phyloP scores from a whole-genome alignment of 1,139 yeast genomes.

The Scheffersomyces parashehatae region DNA sequence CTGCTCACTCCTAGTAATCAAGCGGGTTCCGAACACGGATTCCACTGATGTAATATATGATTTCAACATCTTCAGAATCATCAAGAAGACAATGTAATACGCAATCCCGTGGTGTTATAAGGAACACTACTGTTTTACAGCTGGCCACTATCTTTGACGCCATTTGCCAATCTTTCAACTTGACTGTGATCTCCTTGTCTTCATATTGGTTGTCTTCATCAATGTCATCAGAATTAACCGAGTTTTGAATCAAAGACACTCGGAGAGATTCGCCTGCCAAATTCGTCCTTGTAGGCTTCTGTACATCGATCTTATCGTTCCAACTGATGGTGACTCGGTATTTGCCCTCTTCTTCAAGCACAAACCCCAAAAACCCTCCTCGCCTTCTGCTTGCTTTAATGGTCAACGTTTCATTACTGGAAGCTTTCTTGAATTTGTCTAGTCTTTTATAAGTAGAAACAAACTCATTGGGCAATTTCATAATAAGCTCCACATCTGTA shows the following conservation, averaged over 20 bases:
- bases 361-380: constrained; percentile 47
- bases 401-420: constrained; percentile 30
- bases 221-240: constrained; percentile 2
- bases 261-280: constrained; percentile 24
- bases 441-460: constrained; percentile 50
- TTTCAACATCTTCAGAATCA: constrained; percentile 55
- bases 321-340: constrained; percentile 56
- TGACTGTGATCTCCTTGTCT: constrained; percentile 43
- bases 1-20: background rate
- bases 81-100: constrained; percentile 59
- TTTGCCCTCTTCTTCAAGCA: constrained; percentile 54
- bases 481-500: constrained; percentile 46
- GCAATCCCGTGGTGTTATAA: constrained; percentile 51
- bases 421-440: constrained; percentile 51
- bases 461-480: constrained; percentile 52
- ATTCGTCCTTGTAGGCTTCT: constrained; percentile 22
- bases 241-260: constrained; percentile 11
- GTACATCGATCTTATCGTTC: constrained; percentile 49
- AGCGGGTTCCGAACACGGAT: constrained; percentile 14
- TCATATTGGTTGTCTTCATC: constrained; percentile 24
- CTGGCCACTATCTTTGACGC: constrained; percentile 55
- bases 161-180: constrained; percentile 57
- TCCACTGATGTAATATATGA: constrained; percentile 53
- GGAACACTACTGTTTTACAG: constrained; percentile 53
- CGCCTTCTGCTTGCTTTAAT: constrained; percentile 34